Percentiles rank a stretch among this genome's conserved stretches.
Evolutionary conservation across 805 yeast genomes (phyloP).

Genomic region (Komagataella phaffii): DNA sequence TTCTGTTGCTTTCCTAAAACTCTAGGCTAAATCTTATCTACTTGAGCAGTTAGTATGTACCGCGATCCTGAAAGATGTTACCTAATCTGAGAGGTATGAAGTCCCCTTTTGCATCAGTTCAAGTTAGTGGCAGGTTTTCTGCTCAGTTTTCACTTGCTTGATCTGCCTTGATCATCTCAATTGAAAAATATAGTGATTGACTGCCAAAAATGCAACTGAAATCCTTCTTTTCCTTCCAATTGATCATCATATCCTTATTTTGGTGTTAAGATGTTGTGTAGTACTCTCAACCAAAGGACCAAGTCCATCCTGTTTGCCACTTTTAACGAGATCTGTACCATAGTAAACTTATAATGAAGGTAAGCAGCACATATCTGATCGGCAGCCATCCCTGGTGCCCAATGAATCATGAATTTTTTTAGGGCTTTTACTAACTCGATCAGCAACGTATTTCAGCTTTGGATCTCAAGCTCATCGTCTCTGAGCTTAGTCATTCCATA

Average conservation of each 20-base stretch:
- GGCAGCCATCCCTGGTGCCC: neutral
- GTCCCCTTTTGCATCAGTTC: neutral
- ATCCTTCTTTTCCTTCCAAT: neutral
- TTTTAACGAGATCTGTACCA: neutral
- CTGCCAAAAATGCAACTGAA: too few relatives aligned
- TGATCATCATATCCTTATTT: neutral
- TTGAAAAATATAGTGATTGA: too few relatives aligned
- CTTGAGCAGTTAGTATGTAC: neutral
- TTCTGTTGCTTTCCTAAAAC: neutral
- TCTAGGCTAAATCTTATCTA: neutral
- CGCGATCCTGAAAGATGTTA: neutral
- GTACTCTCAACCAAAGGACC: neutral
- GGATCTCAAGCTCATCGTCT: constrained; percentile 60
- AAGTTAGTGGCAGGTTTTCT: too few relatives aligned
- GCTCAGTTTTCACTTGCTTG: too few relatives aligned
- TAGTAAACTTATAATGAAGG: neutral
- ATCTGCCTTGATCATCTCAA: too few relatives aligned
- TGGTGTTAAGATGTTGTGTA: neutral
- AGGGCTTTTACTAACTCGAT: neutral
- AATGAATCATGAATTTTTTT: neutral
- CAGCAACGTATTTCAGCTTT: constrained; percentile 80
- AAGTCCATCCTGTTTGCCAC: neutral
- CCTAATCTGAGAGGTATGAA: neutral
- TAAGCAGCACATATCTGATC: neutral
- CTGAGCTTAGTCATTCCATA: constrained; percentile 47